Conservation (phyloP, 139 green algal genomes). For the Micractinium conductrix region DNA sequence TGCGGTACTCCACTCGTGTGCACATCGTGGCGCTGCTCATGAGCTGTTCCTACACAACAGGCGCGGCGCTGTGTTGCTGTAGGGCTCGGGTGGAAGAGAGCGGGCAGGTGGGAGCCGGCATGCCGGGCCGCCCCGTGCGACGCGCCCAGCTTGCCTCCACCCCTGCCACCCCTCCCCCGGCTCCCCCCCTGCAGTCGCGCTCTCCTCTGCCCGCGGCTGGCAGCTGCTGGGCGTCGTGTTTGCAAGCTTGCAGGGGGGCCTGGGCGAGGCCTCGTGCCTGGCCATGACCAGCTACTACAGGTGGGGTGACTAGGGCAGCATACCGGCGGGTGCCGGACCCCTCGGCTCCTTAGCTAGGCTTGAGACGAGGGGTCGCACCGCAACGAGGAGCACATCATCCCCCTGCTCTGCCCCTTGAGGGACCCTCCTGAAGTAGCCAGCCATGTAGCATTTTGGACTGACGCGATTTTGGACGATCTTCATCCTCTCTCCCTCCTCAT, state of each 20-base stretch:
- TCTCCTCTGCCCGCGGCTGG: constrained; percentile 25
- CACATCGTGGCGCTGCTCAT: constrained; percentile 52
- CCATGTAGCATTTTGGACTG: too few relatives aligned
- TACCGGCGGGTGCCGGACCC: neutral
- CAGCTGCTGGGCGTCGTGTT: constrained; percentile 68
- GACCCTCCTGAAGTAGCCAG: too few relatives aligned
- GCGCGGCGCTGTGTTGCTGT: neutral
- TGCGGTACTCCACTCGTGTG: constrained; percentile 53
- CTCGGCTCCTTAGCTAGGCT: too few relatives aligned
- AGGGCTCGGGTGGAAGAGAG: neutral
- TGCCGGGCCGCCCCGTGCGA: too few relatives aligned
- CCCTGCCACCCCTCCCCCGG: too few relatives aligned
- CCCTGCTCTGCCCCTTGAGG: too few relatives aligned
- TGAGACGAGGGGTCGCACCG: too few relatives aligned
- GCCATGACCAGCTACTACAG: constrained; percentile 56
- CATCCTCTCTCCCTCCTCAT: too few relatives aligned
- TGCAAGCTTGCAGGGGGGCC: constrained; percentile 58
- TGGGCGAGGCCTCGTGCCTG: constrained; percentile 68
- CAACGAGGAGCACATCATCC: too few relatives aligned
- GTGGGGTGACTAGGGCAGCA: neutral
- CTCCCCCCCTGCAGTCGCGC: constrained; percentile 38
- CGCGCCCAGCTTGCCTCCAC: too few relatives aligned
- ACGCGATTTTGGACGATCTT: too few relatives aligned
- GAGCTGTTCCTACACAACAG: constrained; percentile 48
- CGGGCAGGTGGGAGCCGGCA: too few relatives aligned